Evolutionary conservation across 768 basidiomycete species (phyloP).

Genomic region (Leucocoprinus sp.): DNA sequence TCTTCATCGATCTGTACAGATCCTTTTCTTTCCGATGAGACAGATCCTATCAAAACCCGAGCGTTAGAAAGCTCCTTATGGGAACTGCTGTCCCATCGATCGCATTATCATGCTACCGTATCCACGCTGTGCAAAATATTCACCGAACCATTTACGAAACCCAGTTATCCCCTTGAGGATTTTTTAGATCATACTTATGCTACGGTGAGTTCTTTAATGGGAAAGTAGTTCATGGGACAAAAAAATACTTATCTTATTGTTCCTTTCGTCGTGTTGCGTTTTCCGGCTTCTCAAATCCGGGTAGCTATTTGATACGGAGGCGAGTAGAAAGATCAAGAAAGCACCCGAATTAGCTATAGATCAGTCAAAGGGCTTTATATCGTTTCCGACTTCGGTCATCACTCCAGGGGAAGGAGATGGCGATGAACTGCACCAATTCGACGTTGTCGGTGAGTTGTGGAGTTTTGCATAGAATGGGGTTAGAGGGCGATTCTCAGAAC

Average conservation of each 20-base stretch:
- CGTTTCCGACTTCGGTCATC: conserved; percentile 17
- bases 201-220: conserved; percentile 47
- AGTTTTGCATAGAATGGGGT: background rate
- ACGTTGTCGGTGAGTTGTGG: conserved; percentile 43
- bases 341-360: conserved; percentile 57
- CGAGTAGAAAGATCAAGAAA: conserved; percentile 68
- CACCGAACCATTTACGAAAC: conserved; percentile 90
- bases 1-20: conserved; percentile 28
- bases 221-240: no score
- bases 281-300: background rate
- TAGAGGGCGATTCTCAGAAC: background rate
- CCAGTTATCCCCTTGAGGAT: conserved; percentile 84
- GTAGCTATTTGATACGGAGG: conserved; percentile 84
- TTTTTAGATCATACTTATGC: conserved; percentile 91
- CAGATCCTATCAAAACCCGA: conserved; percentile 66
- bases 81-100: conserved; percentile 76
- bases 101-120: conserved; percentile 83
- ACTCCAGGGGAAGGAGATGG: conserved; percentile 5
- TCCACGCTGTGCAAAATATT: conserved; percentile 85
- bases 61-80: conserved; percentile 87
- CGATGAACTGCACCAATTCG: conserved; percentile 8
- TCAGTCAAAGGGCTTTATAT: conserved; percentile 23
- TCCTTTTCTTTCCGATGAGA: conserved; percentile 59
- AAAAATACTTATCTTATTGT: no score
- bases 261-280: no score